These are phyloP conservation scores for Cordyceps fumosorosea DNA, from an alignment of 2,329 filamentous ascomycete genomes.

Conservation along the genomic window DNA sequence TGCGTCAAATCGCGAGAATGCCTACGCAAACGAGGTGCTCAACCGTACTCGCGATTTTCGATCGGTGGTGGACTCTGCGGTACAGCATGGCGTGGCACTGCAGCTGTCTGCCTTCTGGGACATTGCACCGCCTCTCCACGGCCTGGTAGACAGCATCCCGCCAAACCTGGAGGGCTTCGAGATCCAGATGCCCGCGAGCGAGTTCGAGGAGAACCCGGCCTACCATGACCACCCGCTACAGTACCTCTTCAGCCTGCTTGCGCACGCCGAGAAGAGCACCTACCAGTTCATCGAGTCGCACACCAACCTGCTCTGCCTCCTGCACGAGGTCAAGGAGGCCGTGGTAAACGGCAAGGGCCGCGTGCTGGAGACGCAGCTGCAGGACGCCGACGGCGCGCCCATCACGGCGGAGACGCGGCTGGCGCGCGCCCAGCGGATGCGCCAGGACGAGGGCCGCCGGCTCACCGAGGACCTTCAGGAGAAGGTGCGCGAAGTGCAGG, in stretches of 20 bases:
- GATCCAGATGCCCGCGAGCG: constrained; percentile 69
- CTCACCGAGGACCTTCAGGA: constrained; percentile 87
- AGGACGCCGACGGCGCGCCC: constrained; percentile 29
- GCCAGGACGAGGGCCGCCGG: constrained; percentile 58
- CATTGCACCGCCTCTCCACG: constrained; percentile 76
- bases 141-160: constrained; percentile 75
- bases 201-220: constrained; percentile 78
- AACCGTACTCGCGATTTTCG: constrained; percentile 71
- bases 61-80: constrained; percentile 73
- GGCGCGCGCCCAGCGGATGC: constrained; percentile 47
- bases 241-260: constrained; percentile 79
- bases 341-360: constrained; percentile 63
- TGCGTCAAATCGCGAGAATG: constrained; percentile 61
- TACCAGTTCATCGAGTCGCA: constrained; percentile 97
- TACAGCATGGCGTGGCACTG: constrained; percentile 79
- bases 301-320: constrained; percentile 79
- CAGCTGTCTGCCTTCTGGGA: constrained; percentile 97
- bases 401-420: constrained; percentile 28
- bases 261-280: constrained; percentile 84
- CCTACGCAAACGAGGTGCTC: constrained; percentile 65
- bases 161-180: constrained; percentile 51
- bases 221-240: constrained; percentile 79
- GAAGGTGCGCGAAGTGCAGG: constrained; percentile 83
- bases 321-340: constrained; percentile 84
- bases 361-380: constrained; percentile 59